phyloP scores from a whole-genome alignment of 2,329 filamentous ascomycete species.

The Phaeoacremonium minimum region DNA sequence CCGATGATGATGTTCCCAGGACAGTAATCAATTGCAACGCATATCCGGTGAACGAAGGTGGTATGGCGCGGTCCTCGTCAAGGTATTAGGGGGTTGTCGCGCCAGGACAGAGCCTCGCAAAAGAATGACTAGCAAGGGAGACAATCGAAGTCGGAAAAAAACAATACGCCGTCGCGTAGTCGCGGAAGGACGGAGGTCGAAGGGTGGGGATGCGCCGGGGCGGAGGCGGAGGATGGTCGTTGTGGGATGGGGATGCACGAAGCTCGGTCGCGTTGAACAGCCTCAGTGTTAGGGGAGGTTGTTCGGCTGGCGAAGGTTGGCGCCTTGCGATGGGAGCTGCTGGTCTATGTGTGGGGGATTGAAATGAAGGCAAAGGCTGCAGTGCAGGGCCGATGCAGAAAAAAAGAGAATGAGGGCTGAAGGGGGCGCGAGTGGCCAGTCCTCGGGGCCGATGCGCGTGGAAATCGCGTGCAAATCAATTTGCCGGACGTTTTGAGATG shows the following conservation, averaged over 20 bases:
- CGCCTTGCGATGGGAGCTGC: constrained; percentile 9
- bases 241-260: constrained; percentile 1
- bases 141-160: background rate
- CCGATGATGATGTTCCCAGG: constrained; percentile 13
- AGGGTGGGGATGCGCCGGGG: background rate
- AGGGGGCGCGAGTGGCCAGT: constrained; percentile 35
- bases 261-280: constrained; percentile 2
- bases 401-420: constrained; percentile 33
- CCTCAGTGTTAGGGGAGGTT: background rate
- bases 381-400: too few species aligned
- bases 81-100: too few species aligned
- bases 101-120: too few species aligned
- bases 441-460: constrained; percentile 37
- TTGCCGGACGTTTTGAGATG: constrained; percentile 50
- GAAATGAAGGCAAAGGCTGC: constrained; percentile 17
- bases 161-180: background rate
- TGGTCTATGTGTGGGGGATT: constrained; percentile 8
- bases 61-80: too few species aligned
- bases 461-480: constrained; percentile 51
- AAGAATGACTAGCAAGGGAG: background rate
- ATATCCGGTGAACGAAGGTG: constrained; percentile 26
- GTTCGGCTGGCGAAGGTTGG: constrained; percentile 10
- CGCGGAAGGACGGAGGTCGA: background rate
- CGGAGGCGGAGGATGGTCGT: background rate
- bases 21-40: constrained; percentile 24